Evolutionary conservation across 2,329 filamentous ascomycete species (phyloP).

Genomic region (Botrytis fragariae): DNA sequence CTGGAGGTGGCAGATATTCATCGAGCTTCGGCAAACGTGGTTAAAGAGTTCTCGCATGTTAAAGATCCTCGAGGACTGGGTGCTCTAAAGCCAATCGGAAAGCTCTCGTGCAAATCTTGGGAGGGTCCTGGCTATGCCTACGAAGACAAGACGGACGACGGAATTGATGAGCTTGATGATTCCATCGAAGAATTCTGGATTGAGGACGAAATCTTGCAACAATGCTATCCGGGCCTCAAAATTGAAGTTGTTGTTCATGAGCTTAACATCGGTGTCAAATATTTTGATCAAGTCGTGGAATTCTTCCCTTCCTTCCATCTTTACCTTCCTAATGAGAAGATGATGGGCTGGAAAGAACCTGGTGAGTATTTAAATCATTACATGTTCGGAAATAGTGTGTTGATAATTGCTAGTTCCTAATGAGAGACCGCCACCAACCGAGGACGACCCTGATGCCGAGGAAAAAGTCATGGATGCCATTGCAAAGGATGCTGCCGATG

Average conservation of each 20-base stretch:
- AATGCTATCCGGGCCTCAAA: conserved; percentile 65
- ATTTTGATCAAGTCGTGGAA: conserved; percentile 58
- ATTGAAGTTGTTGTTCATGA: conserved; percentile 54
- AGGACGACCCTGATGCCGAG: conserved; percentile 35
- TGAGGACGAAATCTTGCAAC: conserved; percentile 57
- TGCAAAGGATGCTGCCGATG: conserved; percentile 21
- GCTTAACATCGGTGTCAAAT: conserved; percentile 59
- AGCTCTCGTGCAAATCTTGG: conserved; percentile 45
- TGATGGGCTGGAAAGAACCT: conserved; percentile 64
- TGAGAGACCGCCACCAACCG: conserved; percentile 34
- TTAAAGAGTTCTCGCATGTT: conserved; percentile 47
- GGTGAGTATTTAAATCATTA: conserved; percentile 23
- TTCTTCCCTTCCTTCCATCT: conserved; percentile 62
- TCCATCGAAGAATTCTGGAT: conserved; percentile 60
- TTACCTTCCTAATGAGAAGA: conserved; percentile 66
- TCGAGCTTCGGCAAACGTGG: conserved; percentile 43
- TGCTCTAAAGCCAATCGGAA: conserved; percentile 46
- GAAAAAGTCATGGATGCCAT: conserved; percentile 27
- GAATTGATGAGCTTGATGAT: conserved; percentile 32
- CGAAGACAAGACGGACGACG: conserved; percentile 33
- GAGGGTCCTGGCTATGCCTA: conserved; percentile 39
- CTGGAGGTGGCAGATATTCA: conserved; percentile 60
- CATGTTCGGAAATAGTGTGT: background rate
- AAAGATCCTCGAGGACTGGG: conserved; percentile 38
- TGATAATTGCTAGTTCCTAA: conserved; percentile 30